A percentile compares a stretch with the other conserved stretches of the same genome.
These are phyloP conservation scores for Trypanosoma vivax DNA, from an alignment of 208 protist genomes.

Conservation along the genomic window DNA sequence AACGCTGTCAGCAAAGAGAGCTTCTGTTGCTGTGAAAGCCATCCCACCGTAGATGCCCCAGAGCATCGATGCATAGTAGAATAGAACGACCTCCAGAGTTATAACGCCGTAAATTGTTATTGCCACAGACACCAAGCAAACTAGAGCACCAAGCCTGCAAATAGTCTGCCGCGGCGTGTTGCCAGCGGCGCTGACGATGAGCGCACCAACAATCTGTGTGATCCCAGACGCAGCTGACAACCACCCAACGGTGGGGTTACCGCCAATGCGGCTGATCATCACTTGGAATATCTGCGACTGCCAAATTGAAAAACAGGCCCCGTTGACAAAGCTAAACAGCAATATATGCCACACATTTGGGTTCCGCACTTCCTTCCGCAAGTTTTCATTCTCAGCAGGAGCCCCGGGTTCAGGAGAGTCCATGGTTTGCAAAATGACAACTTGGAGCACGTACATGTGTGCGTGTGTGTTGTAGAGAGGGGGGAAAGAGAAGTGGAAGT, in stretches of 20 bases:
- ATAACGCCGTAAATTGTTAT: slow-evolving; percentile 4
- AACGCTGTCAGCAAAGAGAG: slow-evolving; percentile 61
- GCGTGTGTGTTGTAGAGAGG: too few relatives aligned
- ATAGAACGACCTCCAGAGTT: slow-evolving; percentile 4
- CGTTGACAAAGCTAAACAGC: slow-evolving; percentile 41
- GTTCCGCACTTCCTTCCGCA: slow-evolving; percentile 13
- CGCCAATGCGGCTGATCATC: slow-evolving; percentile 22
- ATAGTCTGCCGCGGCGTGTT: slow-evolving; percentile 18
- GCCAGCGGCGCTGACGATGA: slow-evolving; percentile 15
- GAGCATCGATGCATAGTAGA: slow-evolving; percentile 23
- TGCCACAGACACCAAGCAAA: slow-evolving; percentile 15
- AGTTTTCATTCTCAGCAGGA: not conserved
- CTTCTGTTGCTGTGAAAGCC: slow-evolving; percentile 38
- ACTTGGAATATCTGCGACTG: slow-evolving; percentile 35
- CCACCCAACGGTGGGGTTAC: slow-evolving; percentile 26
- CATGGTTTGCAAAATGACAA: not conserved
- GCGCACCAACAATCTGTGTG: slow-evolving; percentile 33
- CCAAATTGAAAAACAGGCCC: slow-evolving; percentile 44
- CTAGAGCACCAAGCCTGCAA: slow-evolving; percentile 19
- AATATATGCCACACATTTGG: slow-evolving; percentile 34
- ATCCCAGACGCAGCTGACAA: slow-evolving; percentile 23
- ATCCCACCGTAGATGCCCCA: slow-evolving; percentile 45
- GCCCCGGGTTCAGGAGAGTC: not conserved
- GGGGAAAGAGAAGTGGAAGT: too few relatives aligned
- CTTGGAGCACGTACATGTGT: too few relatives aligned